These are phyloP conservation scores for Starmera stellimalicola DNA, from an alignment of 1,139 yeast species.

Conservation along the genomic window DNA sequence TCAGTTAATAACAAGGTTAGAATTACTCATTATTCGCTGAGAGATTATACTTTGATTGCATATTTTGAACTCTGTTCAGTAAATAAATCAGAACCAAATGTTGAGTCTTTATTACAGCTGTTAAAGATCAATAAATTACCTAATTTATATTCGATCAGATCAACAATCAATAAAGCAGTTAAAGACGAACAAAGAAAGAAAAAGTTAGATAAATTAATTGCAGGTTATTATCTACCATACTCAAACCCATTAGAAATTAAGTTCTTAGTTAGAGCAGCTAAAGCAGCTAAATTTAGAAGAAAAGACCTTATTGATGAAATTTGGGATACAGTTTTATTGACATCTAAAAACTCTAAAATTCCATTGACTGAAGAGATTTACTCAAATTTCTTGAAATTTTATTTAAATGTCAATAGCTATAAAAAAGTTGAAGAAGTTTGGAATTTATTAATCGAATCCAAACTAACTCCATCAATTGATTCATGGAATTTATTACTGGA, in stretches of 20 bases:
- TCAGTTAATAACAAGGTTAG: not conserved
- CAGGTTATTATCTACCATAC: conserved; percentile 1
- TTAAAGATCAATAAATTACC: conserved; percentile 4
- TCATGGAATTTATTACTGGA: conserved; percentile 38
- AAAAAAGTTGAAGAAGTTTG: conserved; percentile 28
- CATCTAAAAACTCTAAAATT: conserved; percentile 9
- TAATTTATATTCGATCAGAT: not conserved
- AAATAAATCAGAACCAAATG: conserved; percentile 2
- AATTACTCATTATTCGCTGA: not conserved
- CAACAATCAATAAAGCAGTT: not conserved
- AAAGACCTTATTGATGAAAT: conserved; percentile 2
- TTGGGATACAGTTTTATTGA: conserved; percentile 5
- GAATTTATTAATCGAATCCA: conserved; percentile 26
- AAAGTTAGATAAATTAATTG: conserved; percentile 1
- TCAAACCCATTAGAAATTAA: conserved; percentile 14
- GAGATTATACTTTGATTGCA: conserved; percentile 5
- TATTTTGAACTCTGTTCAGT: conserved; percentile 5
- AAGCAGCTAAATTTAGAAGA: conserved; percentile 10
- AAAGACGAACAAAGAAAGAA: conserved; percentile 4
- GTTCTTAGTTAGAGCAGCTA: conserved; percentile 9
- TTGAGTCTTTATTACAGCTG: conserved; percentile 4
- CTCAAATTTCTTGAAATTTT: conserved; percentile 24
- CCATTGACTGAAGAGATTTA: conserved; percentile 13
- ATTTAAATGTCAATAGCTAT: conserved; percentile 21
- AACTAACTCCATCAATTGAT: conserved; percentile 23